phyloP scores from a whole-genome alignment of 208 protist species.

The Trypanosoma avium region DNA sequence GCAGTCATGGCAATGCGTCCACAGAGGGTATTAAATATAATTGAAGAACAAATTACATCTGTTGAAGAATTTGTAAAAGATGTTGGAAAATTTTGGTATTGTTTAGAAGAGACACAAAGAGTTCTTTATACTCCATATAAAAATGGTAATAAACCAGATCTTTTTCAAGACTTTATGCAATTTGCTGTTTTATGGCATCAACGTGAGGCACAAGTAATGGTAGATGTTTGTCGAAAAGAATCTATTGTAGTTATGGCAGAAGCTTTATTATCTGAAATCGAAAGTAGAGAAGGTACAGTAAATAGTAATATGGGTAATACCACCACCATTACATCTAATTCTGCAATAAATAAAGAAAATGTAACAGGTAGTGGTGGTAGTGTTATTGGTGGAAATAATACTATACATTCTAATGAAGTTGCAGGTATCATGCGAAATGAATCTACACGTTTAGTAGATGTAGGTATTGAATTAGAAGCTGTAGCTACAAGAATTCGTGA shows the following conservation, averaged over 20 bases:
- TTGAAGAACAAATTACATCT: conserved; percentile 19
- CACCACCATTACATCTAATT: neutral
- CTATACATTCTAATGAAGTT: neutral
- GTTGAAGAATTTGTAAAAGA: conserved; percentile 30
- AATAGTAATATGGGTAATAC: neutral
- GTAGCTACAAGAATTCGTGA: conserved; percentile 32
- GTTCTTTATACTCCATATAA: conserved; percentile 29
- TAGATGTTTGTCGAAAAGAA: conserved; percentile 42
- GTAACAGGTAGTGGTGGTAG: neutral
- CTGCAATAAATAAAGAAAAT: neutral
- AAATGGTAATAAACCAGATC: conserved; percentile 24
- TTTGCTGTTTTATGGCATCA: conserved; percentile 50
- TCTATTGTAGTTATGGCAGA: conserved; percentile 39
- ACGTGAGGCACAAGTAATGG: conserved; percentile 37
- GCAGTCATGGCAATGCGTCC: conserved; percentile 19
- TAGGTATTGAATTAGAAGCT: conserved; percentile 37
- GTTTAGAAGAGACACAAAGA: conserved; percentile 31
- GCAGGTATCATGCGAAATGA: neutral
- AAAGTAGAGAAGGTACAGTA: conserved; percentile 13
- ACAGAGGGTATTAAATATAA: conserved; percentile 15
- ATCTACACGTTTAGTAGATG: conserved; percentile 24
- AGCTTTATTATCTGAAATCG: conserved; percentile 31
- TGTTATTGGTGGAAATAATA: neutral
- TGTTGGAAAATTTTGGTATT: conserved; percentile 30
- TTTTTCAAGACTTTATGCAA: conserved; percentile 54